These are phyloP conservation scores for Fusarium pseudograminearum DNA, from an alignment of 2,329 filamentous ascomycete genomes.

Conservation along the genomic window DNA sequence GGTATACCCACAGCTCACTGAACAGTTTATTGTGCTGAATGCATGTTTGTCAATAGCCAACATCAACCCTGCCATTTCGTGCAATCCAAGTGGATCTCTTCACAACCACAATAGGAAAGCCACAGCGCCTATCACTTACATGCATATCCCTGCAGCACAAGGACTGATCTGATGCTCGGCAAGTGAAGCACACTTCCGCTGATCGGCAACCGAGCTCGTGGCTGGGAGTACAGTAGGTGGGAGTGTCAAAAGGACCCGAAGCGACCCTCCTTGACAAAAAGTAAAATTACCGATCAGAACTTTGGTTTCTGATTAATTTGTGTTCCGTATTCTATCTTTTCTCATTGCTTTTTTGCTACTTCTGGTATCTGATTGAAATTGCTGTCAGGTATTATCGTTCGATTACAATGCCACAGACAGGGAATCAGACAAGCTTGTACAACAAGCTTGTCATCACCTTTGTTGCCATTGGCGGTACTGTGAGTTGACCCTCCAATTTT, in stretches of 20 bases:
- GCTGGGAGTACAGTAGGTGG: background rate
- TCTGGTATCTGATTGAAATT: background rate
- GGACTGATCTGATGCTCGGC: background rate
- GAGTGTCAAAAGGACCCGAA: background rate
- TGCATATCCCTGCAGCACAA: background rate
- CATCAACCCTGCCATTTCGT: background rate
- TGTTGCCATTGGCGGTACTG: conserved; percentile 52
- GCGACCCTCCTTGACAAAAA: background rate
- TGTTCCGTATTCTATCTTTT: background rate
- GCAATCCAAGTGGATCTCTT: background rate
- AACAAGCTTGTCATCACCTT: conserved; percentile 53
- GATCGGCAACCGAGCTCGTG: background rate
- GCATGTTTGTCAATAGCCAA: background rate
- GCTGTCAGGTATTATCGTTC: background rate
- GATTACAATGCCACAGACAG: conserved; percentile 21
- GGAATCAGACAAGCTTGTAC: conserved; percentile 48
- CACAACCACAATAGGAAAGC: background rate
- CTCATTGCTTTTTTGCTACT: background rate
- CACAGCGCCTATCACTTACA: conserved; percentile 1
- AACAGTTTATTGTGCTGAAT: background rate
- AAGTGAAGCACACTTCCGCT: background rate
- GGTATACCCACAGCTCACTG: too few species aligned
- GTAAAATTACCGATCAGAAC: conserved; percentile 1
- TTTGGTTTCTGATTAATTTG: background rate
- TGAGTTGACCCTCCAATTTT: conserved; percentile 25